Evolutionary conservation across 2,329 filamentous ascomycete genomes (phyloP).

Genomic region (Pseudogymnoascus sp.): DNA sequence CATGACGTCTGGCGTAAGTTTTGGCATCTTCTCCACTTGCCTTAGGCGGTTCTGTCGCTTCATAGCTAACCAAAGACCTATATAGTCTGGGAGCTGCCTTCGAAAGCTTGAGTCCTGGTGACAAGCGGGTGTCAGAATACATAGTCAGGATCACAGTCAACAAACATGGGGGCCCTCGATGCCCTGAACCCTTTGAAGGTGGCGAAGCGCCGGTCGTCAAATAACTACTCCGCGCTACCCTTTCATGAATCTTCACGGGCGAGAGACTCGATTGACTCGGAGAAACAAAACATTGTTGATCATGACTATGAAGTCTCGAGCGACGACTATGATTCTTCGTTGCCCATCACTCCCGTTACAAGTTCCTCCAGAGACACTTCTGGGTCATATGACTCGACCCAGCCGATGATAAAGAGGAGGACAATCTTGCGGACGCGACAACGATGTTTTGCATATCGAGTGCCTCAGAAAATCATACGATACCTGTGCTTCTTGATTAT

Average conservation of each 20-base stretch:
- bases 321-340: slow-evolving; percentile 34
- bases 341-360: slow-evolving; percentile 20
- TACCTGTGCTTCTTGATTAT: slow-evolving; percentile 69
- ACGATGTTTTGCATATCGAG: slow-evolving; percentile 18
- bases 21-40: not conserved
- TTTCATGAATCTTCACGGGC: slow-evolving; percentile 9
- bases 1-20: slow-evolving; percentile 6
- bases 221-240: slow-evolving; percentile 18
- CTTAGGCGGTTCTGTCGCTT: not conserved
- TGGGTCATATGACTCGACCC: slow-evolving; percentile 23
- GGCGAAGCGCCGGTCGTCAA: slow-evolving; percentile 22
- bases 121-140: not conserved
- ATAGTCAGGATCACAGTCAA: slow-evolving; percentile 12
- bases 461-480: slow-evolving; percentile 65
- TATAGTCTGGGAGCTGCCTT: slow-evolving; percentile 2
- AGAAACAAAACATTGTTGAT: slow-evolving; percentile 20
- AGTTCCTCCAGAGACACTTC: slow-evolving; percentile 25
- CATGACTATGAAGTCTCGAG: slow-evolving; percentile 38
- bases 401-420: slow-evolving; percentile 21
- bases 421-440: slow-evolving; percentile 11
- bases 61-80: not conserved
- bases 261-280: slow-evolving; percentile 18
- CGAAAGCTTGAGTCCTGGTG: slow-evolving; percentile 4
- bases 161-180: slow-evolving; percentile 39
- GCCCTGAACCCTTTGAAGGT: slow-evolving; percentile 35